These are phyloP conservation scores for Boehmeria nivea DNA, from an alignment of 306 rosid species.

Conservation along the genomic window DNA sequence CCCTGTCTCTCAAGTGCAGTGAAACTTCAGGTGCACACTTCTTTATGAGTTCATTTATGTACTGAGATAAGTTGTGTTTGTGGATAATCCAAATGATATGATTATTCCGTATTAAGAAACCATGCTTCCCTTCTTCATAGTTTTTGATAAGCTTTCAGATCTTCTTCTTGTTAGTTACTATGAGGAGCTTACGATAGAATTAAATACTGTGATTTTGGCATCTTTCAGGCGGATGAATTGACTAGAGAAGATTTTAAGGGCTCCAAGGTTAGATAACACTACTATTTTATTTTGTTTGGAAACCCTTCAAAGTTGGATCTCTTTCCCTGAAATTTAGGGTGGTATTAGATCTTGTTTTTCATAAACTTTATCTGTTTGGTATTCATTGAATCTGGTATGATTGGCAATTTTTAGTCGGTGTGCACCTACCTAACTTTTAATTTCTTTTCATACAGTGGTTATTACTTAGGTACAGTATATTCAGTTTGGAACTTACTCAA, in stretches of 20 bases:
- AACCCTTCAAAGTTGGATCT: not conserved
- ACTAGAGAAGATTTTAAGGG: slow-evolving; percentile 78
- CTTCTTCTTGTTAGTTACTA: not conserved
- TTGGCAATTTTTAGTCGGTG: slow-evolving; percentile 11
- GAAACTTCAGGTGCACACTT: slow-evolving; percentile 63
- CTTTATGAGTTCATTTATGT: too few species aligned
- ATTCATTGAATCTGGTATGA: too few species aligned
- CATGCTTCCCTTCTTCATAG: slow-evolving; percentile 1
- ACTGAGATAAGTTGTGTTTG: too few species aligned
- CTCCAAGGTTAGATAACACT: slow-evolving; percentile 55
- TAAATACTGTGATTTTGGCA: slow-evolving; percentile 6
- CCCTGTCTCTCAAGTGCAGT: slow-evolving; percentile 89
- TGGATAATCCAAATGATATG: not conserved
- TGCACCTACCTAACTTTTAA: slow-evolving; percentile 29
- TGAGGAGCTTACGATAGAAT: slow-evolving; percentile 3
- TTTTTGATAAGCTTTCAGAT: not conserved
- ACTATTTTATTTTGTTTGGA: not conserved
- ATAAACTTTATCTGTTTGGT: slow-evolving; percentile 5
- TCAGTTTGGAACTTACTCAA: slow-evolving; percentile 80
- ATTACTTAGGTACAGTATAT: slow-evolving; percentile 63
- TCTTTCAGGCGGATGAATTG: slow-evolving; percentile 65
- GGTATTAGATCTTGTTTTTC: not conserved
- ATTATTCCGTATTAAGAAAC: too few species aligned
- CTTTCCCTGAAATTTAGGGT: not conserved
- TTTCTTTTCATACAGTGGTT: slow-evolving; percentile 71